Base-by-base conservation (phyloP, 129 eudicot genomes). In the Gnaphalium uliginosum region DNA sequence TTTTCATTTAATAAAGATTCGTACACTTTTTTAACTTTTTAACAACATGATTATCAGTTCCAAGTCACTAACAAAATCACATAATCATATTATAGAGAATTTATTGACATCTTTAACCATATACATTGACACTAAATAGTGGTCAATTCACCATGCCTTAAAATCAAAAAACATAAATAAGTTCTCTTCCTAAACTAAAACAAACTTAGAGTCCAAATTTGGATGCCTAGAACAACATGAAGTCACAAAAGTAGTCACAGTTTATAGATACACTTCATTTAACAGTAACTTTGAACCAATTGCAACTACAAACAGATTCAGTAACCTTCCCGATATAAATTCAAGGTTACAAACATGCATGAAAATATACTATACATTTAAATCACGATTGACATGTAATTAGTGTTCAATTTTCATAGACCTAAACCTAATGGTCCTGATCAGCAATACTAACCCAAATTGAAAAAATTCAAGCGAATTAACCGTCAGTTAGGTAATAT, bases 351-450 rank as follows among this genome's bases (percentile, higher is more conserved):
- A 63, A 50, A 43, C 56, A 39, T 59, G 69, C 53, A 58, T 35
- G 57, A 37, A 41, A 23, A 59, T 37, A 37, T 0, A 73, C 15
- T 35, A 35, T 21, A 46, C 60, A 60, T 37, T 11, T 37, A 17
- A 24, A 73, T 73, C 78, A 63, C 37, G 26, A 59, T 73, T n/a
- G 26, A 4, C 79, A 48, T 37, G 68, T 73, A n/a, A 37, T 2
- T 41, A 43, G 14, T 26, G 61, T 19, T 46, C 18, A 63, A 63
- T 67, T 59, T 46, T 27, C 18, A 61, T 22, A 13, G 4, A 14
- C 53, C 53, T 48, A 68, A 11, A 68, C 81, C 75, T 57, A 57
- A 68, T 8, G 23, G 6, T 51, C 64, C 81, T 77, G 81, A 50
- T 77, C 56, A 35, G 35, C 66, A 53, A 23, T 32, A 23, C 25